Conservation (phyloP, 2,329 filamentous ascomycete species). For the Claviceps paspali region DNA sequence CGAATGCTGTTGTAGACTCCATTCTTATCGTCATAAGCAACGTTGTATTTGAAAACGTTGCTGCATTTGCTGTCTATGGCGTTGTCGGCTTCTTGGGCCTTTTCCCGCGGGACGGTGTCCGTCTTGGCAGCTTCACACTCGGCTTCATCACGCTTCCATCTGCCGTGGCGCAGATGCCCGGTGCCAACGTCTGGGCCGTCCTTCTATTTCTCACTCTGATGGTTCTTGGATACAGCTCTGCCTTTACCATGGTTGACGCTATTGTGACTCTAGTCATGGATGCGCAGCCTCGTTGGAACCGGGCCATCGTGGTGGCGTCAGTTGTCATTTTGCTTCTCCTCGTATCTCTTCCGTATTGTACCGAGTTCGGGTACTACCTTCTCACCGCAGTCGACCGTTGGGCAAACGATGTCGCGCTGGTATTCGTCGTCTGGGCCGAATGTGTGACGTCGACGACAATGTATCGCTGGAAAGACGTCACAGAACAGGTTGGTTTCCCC, state of each 20-base stretch:
- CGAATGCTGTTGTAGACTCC: slow-evolving; percentile 44
- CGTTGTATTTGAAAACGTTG: slow-evolving; percentile 39
- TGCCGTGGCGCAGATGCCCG: slow-evolving; percentile 41
- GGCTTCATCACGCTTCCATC: slow-evolving; percentile 43
- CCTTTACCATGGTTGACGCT: slow-evolving; percentile 44
- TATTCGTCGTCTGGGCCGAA: slow-evolving; percentile 39
- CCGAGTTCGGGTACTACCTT: slow-evolving; percentile 40
- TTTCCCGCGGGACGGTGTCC: slow-evolving; percentile 20
- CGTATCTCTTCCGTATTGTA: slow-evolving; percentile 40
- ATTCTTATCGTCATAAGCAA: slow-evolving; percentile 40
- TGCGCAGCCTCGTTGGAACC: slow-evolving; percentile 29
- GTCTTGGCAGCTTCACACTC: slow-evolving; percentile 38
- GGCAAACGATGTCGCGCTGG: slow-evolving; percentile 38
- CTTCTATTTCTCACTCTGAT: slow-evolving; percentile 42
- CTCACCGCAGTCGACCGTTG: slow-evolving; percentile 39
- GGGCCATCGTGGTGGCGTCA: slow-evolving; percentile 32
- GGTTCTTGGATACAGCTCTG: slow-evolving; percentile 41
- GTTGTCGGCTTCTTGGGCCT: slow-evolving; percentile 32
- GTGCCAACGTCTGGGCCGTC: slow-evolving; percentile 42
- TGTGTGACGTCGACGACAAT: slow-evolving; percentile 35
- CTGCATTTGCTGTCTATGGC: slow-evolving; percentile 34
- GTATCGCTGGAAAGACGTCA: slow-evolving; percentile 34
- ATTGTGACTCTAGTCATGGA: slow-evolving; percentile 39
- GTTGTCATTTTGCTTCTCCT: slow-evolving; percentile 35
- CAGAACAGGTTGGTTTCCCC: slow-evolving; percentile 26